These are phyloP conservation scores for Cucurbita argyrosperma DNA, from an alignment of 306 rosid species.

Conservation along the genomic window DNA sequence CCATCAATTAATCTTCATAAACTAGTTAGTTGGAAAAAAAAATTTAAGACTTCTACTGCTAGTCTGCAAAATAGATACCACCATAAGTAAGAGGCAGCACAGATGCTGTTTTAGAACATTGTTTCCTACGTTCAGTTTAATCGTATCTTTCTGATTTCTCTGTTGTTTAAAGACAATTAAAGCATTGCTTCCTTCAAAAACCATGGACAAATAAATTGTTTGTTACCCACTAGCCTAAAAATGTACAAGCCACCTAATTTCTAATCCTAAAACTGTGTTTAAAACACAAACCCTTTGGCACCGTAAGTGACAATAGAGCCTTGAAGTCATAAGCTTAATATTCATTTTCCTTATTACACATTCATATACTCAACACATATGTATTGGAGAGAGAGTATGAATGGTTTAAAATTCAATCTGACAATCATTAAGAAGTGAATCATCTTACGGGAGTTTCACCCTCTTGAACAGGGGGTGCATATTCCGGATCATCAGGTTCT, in stretches of 20 bases:
- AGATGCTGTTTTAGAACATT: not conserved
- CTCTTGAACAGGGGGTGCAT: conserved; percentile 50
- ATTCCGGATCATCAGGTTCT: conserved; percentile 73
- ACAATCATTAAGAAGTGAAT: not conserved
- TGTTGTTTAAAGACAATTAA: not conserved
- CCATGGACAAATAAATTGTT: not conserved
- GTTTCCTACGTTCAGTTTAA: not conserved
- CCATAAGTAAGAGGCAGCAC: not conserved
- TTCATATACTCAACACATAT: not conserved
- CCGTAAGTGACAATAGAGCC: not conserved
- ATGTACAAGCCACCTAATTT: not conserved
- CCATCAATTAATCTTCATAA: not conserved
- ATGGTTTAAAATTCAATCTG: not conserved
- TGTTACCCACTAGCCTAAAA: not conserved
- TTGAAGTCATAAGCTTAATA: not conserved
- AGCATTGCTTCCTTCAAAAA: not conserved
- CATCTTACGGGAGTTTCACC: conserved; percentile 77
- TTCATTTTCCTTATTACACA: not conserved
- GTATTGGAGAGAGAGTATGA: not conserved
- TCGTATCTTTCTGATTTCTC: not conserved
- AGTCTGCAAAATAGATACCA: not conserved
- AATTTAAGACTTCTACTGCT: not conserved
- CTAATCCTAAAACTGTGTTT: not conserved
- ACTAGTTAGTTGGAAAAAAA: not conserved
- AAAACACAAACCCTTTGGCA: not conserved